Base-by-base conservation (phyloP, 2,329 filamentous ascomycete genomes). In the Ophiostoma sp. region DNA sequence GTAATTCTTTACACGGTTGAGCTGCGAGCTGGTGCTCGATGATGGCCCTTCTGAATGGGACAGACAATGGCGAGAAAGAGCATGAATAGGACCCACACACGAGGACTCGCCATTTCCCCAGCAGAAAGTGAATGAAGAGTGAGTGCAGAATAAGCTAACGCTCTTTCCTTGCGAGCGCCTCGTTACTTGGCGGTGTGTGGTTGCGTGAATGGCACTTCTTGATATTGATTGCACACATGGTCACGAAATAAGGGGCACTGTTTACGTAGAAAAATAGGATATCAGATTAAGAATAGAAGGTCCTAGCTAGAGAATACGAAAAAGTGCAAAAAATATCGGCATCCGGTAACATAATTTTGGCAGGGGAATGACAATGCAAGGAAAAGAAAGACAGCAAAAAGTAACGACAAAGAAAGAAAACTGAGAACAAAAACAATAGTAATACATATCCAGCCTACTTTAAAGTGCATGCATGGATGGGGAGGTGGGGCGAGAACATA, bases 261-360 rank as follows among this genome's bases (percentile, higher is more conserved):
- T 12, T 17, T 25, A 28, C 28, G 36, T 45, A 31, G 42, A 28
- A 45, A 57, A 57, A 59, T 28, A 39, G 31, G 72, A 55, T 48
- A 61, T 39, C 63, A 52, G 31, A 72, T 57, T 31, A 66, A n/a
- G n/a, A 36, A 28, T 36, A 39, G 28, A 22, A 33, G 4, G 28
- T n/a, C 61, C 61, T 66, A 66, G 36, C 61, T 66, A 66, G 36
- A 42, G 33, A 45, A 17, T 66, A 66, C 36, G 33, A 59, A 28
- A 42, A 39, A 48, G 50, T 57, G 42, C 31, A 73, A 66, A 70
- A 64, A 70, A 69, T 42, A 57, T 72, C 25, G 42, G 33, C 12
- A 71, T 19, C 39, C 63, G 22, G 50, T 68, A 68, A 52, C 55
- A 59, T 39, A 52, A 17, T 33, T 25, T 31, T 22, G 28, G 50